These are phyloP conservation scores for Hyaloscypha finlandica DNA, from an alignment of 495 filamentous ascomycete species.

Conservation along the genomic window DNA sequence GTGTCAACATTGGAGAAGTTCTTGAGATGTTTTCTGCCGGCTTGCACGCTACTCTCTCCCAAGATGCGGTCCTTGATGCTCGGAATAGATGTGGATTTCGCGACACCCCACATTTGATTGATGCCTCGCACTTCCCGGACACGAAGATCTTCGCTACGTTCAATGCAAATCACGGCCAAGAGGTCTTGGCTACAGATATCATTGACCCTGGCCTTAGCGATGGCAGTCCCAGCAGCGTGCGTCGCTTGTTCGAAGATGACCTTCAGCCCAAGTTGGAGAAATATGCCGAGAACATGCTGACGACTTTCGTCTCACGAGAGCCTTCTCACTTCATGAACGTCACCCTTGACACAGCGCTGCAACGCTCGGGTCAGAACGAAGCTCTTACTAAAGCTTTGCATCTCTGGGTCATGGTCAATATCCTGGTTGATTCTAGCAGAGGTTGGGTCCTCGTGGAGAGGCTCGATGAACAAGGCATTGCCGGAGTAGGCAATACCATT, in stretches of 20 bases:
- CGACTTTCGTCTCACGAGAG: constrained; percentile 64
- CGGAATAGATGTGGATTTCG: constrained; percentile 58
- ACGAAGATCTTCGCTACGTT: constrained; percentile 53
- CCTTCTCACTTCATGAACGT: constrained; percentile 66
- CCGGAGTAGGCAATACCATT: constrained; percentile 25
- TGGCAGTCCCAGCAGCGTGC: constrained; percentile 25
- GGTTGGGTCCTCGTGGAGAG: constrained; percentile 65
- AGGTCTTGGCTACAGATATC: constrained; percentile 22
- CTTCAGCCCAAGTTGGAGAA: constrained; percentile 64
- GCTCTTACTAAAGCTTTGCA: constrained; percentile 69
- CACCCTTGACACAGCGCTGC: constrained; percentile 61
- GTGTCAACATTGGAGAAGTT: constrained; percentile 72
- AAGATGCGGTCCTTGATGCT: constrained; percentile 61
- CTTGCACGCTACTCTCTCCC: constrained; percentile 68
- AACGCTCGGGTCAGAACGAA: constrained; percentile 56
- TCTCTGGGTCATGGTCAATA: constrained; percentile 74
- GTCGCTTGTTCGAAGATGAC: constrained; percentile 68
- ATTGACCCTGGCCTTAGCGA: constrained; percentile 31
- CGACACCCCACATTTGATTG: constrained; percentile 60
- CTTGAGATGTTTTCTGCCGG: constrained; percentile 72
- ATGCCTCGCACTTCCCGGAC: constrained; percentile 69
- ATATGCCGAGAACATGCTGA: constrained; percentile 68
- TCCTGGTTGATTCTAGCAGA: constrained; percentile 67
- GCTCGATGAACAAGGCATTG: constrained; percentile 44
- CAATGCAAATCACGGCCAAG: constrained; percentile 50